These are phyloP conservation scores for Perkinsus olseni DNA, from an alignment of 169 alveolate genomes.

Conservation along the genomic window DNA sequence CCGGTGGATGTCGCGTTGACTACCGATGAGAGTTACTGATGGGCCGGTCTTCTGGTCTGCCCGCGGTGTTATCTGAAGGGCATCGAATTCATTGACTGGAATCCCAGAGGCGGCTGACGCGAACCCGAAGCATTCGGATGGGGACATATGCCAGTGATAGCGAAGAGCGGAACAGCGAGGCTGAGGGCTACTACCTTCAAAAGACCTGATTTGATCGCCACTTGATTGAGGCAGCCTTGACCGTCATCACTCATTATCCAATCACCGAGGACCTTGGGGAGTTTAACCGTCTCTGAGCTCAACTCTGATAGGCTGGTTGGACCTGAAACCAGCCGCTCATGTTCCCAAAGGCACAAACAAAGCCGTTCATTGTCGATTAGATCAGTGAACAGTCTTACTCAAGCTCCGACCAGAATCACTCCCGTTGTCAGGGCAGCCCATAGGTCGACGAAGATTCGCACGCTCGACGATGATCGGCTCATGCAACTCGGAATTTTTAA, in stretches of 20 bases:
- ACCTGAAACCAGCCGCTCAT: not conserved
- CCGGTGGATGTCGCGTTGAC: not conserved
- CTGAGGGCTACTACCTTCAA: not conserved
- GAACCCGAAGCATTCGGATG: no score
- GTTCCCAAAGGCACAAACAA: no score
- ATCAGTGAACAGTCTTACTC: no score
- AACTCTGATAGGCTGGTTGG: not conserved
- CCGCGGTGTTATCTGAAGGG: not conserved
- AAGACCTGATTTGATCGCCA: not conserved
- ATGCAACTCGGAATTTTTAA: not conserved
- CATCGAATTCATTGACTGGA: no score
- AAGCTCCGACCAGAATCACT: not conserved
- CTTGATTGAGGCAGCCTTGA: not conserved
- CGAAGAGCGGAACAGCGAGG: no score
- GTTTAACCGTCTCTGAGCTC: not conserved
- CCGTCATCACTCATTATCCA: not conserved
- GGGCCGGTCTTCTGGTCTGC: not conserved
- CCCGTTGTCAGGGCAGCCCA: not conserved
- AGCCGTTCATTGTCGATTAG: no score
- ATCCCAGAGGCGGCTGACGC: no score
- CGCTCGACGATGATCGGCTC: not conserved
- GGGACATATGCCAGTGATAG: no score
- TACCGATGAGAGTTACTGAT: not conserved
- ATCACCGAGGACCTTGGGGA: not conserved
- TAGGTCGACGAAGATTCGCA: not conserved